Percentiles rank a stretch among this genome's conserved stretches.
phyloP scores from a whole-genome alignment of 805 yeast genomes.

The Saccharomyces kudriavzevii region DNA sequence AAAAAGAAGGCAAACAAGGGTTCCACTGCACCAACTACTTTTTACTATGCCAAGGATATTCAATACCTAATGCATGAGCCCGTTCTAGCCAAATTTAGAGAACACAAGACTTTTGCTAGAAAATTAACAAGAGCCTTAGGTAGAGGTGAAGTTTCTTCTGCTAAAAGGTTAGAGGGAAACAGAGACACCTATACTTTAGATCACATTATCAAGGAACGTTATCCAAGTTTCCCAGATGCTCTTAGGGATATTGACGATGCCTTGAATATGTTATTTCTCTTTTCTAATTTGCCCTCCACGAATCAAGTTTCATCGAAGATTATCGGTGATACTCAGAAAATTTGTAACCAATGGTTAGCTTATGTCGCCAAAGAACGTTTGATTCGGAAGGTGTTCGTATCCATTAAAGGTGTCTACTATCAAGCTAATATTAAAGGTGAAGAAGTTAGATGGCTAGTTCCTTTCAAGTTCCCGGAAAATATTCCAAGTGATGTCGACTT shows the following conservation, averaged over 20 bases:
- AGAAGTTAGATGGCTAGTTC: slow-evolving; percentile 91
- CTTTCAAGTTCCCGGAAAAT: slow-evolving; percentile 93
- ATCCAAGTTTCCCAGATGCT: slow-evolving; percentile 89
- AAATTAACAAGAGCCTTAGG: slow-evolving; percentile 85
- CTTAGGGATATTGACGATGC: slow-evolving; percentile 93
- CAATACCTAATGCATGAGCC: slow-evolving; percentile 95
- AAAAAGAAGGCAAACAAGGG: slow-evolving; percentile 97
- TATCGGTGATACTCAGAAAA: slow-evolving; percentile 77
- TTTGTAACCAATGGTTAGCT: slow-evolving; percentile 94
- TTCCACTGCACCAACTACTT: slow-evolving; percentile 92
- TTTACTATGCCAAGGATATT: slow-evolving; percentile 88
- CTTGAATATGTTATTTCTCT: slow-evolving; percentile 85
- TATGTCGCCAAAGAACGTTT: slow-evolving; percentile 78
- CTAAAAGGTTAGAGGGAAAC: slow-evolving; percentile 72
- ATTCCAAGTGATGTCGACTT: slow-evolving; percentile 92
- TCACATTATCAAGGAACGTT: slow-evolving; percentile 86
- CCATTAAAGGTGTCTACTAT: slow-evolving; percentile 94
- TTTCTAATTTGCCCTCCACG: slow-evolving; percentile 92
- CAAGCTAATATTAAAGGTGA: slow-evolving; percentile 87
- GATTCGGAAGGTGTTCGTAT: slow-evolving; percentile 83
- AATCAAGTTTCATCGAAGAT: slow-evolving; percentile 70
- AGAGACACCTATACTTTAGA: slow-evolving; percentile 72
- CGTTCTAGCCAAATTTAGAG: slow-evolving; percentile 81
- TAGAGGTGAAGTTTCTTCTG: slow-evolving; percentile 83
- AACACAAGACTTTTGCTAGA: slow-evolving; percentile 88